Conservation (phyloP, 2,329 filamentous ascomycete species). For the Cercospora sojina region DNA sequence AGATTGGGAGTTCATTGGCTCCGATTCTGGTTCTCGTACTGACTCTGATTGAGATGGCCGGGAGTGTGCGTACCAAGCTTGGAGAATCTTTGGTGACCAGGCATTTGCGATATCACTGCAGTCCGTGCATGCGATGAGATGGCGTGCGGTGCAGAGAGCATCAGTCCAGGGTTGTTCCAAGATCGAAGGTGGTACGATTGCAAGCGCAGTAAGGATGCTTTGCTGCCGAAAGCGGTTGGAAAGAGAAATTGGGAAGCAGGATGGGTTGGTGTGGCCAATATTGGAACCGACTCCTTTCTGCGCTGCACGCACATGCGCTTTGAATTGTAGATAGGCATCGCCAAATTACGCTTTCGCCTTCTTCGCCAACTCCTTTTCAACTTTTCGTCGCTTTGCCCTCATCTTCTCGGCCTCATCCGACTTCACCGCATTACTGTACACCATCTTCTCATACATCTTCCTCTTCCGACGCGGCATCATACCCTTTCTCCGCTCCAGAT, state of each 20-base stretch:
- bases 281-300: neutral
- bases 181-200: neutral
- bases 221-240: neutral
- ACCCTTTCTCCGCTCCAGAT: conserved; percentile 89
- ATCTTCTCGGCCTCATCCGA: conserved; percentile 86
- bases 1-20: neutral
- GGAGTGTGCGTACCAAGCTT: neutral
- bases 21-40: neutral
- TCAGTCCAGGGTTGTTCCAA: neutral
- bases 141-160: neutral
- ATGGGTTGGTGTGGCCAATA: neutral
- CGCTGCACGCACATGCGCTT: neutral
- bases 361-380: conserved; percentile 56
- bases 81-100: neutral
- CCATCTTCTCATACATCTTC: conserved; percentile 96
- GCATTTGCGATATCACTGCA: neutral
- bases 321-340: neutral
- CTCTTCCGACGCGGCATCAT: conserved; percentile 99
- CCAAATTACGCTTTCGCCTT: conserved; percentile 11
- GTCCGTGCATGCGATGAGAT: neutral
- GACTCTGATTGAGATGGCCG: neutral
- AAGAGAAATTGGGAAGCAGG: neutral
- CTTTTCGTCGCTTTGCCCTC: conserved; percentile 82
- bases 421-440: conserved; percentile 91
- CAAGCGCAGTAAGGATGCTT: neutral